A percentile compares a stretch with the other conserved stretches of the same genome.
Evolutionary conservation across 768 basidiomycete species (phyloP).

Genomic region (Lentinus tigrinus): DNA sequence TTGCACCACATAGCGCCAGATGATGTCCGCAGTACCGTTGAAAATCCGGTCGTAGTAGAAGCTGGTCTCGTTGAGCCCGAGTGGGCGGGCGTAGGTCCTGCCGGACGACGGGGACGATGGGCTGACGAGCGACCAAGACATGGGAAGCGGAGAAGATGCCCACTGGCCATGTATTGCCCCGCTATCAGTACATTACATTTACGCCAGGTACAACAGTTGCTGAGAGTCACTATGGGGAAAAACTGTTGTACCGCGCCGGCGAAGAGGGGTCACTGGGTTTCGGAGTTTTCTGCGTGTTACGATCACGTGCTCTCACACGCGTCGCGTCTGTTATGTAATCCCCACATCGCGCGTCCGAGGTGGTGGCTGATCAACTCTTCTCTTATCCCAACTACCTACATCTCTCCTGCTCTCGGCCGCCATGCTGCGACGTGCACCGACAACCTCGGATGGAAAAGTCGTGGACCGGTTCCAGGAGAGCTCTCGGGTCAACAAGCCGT

Average conservation of each 20-base stretch:
- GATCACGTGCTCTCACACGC: conserved; percentile 14
- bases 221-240: too few relatives aligned
- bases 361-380: conserved; percentile 1
- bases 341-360: conserved; percentile 1
- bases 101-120: background rate
- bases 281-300: background rate
- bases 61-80: conserved; percentile 19
- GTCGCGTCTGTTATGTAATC: conserved; percentile 17
- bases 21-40: conserved; percentile 39
- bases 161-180: too few relatives aligned
- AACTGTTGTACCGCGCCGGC: too few relatives aligned
- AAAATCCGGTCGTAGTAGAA: conserved; percentile 25
- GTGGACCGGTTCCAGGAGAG: conserved; percentile 73
- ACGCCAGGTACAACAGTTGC: too few relatives aligned
- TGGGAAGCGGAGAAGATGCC: background rate
- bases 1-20: conserved; percentile 35
- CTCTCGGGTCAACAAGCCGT: conserved; percentile 72
- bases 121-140: conserved; percentile 7
- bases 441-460: conserved; percentile 65
- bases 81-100: conserved; percentile 20
- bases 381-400: background rate
- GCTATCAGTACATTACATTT: too few relatives aligned
- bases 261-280: too few relatives aligned
- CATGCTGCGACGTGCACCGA: conserved; percentile 73
- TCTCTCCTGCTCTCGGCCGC: background rate